These are phyloP conservation scores for Cucurbita ficifolia DNA, from an alignment of 306 rosid species.

Conservation along the genomic window DNA sequence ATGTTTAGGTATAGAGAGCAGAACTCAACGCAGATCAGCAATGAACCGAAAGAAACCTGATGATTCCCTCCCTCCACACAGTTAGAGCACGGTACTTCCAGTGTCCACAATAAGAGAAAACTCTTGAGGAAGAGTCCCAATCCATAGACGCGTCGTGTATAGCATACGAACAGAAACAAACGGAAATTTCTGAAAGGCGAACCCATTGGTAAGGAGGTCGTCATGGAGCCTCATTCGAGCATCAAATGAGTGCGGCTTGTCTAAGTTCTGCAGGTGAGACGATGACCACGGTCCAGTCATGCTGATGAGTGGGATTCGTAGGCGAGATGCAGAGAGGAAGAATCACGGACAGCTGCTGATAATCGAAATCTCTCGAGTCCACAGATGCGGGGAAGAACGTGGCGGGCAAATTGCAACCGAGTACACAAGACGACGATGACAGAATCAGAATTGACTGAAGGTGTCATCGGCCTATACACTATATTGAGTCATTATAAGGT, in stretches of 20 bases:
- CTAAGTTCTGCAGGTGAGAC: constrained; percentile 17
- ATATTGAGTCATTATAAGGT: too few relatives aligned
- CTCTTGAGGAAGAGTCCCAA: constrained; percentile 36
- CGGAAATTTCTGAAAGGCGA: not conserved
- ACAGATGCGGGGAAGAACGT: constrained; percentile 4
- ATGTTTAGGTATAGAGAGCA: not conserved
- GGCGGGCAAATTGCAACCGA: not conserved
- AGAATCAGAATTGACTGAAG: not conserved
- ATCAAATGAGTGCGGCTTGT: constrained; percentile 4
- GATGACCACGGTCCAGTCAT: constrained; percentile 11
- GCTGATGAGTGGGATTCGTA: constrained; percentile 8
- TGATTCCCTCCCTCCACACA: constrained; percentile 27
- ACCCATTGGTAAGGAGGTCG: constrained; percentile 37
- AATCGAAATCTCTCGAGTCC: not conserved
- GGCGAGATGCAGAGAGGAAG: constrained; percentile 25
- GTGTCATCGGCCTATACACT: not conserved
- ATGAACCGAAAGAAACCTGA: constrained; percentile 25
- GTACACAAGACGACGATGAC: not conserved
- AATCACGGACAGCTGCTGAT: constrained; percentile 21
- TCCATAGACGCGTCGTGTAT: constrained; percentile 35
- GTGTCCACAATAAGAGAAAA: constrained; percentile 38
- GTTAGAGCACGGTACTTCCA: constrained; percentile 37
- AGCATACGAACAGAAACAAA: constrained; percentile 10
- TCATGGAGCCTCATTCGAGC: constrained; percentile 38
- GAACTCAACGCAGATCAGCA: not conserved